Percentiles rank a stretch among this genome's conserved stretches.
phyloP scores from a whole-genome alignment of 2,329 filamentous ascomycete species.

The Endoconidiophora polonica region DNA sequence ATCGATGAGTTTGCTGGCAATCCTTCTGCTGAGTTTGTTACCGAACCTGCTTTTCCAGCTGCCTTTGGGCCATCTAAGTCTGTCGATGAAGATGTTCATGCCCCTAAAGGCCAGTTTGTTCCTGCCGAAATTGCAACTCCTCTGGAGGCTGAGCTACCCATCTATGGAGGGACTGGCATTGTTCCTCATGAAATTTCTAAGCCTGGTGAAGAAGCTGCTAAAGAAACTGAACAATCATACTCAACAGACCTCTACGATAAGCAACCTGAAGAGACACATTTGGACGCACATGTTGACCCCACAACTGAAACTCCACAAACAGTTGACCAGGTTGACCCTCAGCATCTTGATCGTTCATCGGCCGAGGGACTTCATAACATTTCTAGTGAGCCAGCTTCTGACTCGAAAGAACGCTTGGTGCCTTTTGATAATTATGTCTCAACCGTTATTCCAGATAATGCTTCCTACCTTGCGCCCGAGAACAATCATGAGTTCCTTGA shows the following conservation, averaged over 20 bases:
- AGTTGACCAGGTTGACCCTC: too few relatives aligned
- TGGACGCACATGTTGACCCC: too few relatives aligned
- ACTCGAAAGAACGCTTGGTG: neutral
- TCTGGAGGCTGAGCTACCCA: neutral
- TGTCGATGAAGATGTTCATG: neutral
- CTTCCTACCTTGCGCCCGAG: too few relatives aligned
- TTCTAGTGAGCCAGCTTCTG: neutral
- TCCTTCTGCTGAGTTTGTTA: neutral
- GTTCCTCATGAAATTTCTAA: neutral
- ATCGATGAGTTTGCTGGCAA: neutral
- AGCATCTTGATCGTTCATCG: too few relatives aligned
- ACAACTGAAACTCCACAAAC: neutral
- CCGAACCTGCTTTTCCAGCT: neutral
- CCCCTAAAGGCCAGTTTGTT: neutral
- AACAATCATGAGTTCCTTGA: too few relatives aligned
- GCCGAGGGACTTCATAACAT: neutral
- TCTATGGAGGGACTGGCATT: neutral
- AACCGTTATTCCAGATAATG: too few relatives aligned
- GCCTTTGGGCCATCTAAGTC: neutral
- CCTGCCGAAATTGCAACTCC: neutral
- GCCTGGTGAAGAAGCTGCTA: neutral
- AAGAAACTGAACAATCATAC: too few relatives aligned
- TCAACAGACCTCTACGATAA: too few relatives aligned
- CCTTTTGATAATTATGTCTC: too few relatives aligned
- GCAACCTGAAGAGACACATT: too few relatives aligned